Base-by-base conservation (phyloP, 768 basidiomycete species). In the Phaeotremella fagi region DNA sequence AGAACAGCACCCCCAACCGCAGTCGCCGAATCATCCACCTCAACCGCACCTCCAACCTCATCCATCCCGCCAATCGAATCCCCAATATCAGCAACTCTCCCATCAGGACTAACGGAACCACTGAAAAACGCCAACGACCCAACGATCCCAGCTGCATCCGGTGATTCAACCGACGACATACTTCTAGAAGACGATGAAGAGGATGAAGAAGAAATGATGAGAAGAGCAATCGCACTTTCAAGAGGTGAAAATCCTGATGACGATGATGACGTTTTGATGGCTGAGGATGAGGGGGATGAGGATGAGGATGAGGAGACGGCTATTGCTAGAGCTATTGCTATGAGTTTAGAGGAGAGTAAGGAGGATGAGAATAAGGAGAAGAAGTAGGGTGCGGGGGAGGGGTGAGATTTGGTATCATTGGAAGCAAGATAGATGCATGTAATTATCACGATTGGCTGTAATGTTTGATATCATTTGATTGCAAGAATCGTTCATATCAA, bases 271-370 rank as follows among this genome's bases (percentile, higher is more conserved):
- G 72, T 59, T 0, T 83, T 83, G 29, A 79, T 77, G 42, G 78
- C 42, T n/a, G 62, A 53, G 16, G 50, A 37, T 22, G 58, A 75
- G 69, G 79, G 75, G 35, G 75, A 67, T 7, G 82, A 78, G 18
- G 69, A 71, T 14, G 69, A 70, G 38, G 71, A 85, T 55, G 89
- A 92, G 66, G 92, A 95, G 61, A 90, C 85, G 49, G 91, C 85
- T 27, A 97, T 97, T 70, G 83, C 85, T 42, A 79, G 83, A 42
- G 95, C 94, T 14, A 97, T 95, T 62, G 84, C 83, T 73, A 89
- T 94, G 89, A 94, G 90, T 69, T 86, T 94, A 60, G 60, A 71
- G 53, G 62, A 72, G 33, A 41, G 48, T 16, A 44, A 65, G 24
- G 49, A 59, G 23, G 56, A 66, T 16, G 63, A 54, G 43, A 44